phyloP scores from a whole-genome alignment of 2,329 filamentous ascomycete genomes.

The Phyllosticta paracitricarpa region DNA sequence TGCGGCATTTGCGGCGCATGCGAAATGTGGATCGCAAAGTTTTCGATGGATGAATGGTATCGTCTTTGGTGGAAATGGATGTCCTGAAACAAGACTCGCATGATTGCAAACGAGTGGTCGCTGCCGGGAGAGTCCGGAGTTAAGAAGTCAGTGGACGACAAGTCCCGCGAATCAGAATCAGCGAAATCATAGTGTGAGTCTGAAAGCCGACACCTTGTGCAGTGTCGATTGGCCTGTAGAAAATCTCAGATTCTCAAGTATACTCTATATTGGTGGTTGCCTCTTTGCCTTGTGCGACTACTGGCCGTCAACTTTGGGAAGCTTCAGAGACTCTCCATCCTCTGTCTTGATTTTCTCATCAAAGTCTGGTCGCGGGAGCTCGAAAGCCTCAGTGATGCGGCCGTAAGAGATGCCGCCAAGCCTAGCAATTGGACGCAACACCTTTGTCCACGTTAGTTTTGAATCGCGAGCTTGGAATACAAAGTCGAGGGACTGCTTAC shows the following conservation, averaged over 20 bases:
- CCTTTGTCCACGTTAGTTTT: slow-evolving; percentile 24
- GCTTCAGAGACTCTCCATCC: slow-evolving; percentile 50
- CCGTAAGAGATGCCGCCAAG: slow-evolving; percentile 82
- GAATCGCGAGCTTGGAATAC: background rate
- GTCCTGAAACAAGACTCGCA: background rate
- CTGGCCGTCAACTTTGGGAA: slow-evolving; percentile 25
- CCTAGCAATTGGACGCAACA: slow-evolving; percentile 66
- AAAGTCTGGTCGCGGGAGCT: slow-evolving; percentile 54
- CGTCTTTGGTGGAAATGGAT: background rate
- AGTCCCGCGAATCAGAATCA: background rate
- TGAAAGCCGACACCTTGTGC: background rate
- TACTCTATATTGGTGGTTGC: background rate
- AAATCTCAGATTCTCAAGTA: background rate
- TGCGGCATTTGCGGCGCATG: background rate
- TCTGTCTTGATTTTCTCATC: slow-evolving; percentile 35
- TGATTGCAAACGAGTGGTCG: background rate
- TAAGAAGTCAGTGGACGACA: background rate
- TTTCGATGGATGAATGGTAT: background rate
- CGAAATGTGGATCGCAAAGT: background rate
- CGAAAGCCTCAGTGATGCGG: slow-evolving; percentile 57
- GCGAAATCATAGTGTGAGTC: background rate
- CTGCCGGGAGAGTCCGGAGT: background rate
- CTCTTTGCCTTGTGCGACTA: background rate
- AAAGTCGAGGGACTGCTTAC: slow-evolving; percentile 32
- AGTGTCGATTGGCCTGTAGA: background rate